Evolutionary conservation across 2,329 filamentous ascomycete genomes (phyloP).

Genomic region (Sclerotinia subarctica): DNA sequence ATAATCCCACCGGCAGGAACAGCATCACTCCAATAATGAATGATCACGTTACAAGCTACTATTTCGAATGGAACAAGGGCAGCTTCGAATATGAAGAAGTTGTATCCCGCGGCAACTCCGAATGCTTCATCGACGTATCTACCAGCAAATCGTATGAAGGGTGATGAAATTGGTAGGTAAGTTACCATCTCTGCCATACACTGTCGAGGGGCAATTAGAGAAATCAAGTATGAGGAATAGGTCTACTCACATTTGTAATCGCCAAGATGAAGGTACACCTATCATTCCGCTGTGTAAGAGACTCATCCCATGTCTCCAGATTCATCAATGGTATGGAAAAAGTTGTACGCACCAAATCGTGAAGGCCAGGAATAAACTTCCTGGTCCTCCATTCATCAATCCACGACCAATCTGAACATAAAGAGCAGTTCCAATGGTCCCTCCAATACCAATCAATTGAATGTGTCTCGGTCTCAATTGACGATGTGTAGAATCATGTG

Average conservation of each 20-base stretch:
- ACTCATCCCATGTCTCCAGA: not conserved
- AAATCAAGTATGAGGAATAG: slow-evolving; percentile 51
- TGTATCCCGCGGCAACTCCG: slow-evolving; percentile 70
- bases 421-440: slow-evolving; percentile 61
- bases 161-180: slow-evolving; percentile 71
- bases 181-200: slow-evolving; percentile 71
- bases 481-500: slow-evolving; percentile 38
- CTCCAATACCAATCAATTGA: slow-evolving; percentile 53
- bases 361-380: slow-evolving; percentile 56
- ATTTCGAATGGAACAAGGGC: slow-evolving; percentile 44
- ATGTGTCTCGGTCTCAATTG: slow-evolving; percentile 42
- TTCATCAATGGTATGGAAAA: not conserved
- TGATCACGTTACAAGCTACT: slow-evolving; percentile 43
- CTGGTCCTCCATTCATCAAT: slow-evolving; percentile 57
- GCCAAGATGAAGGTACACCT: slow-evolving; percentile 57
- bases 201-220: slow-evolving; percentile 45
- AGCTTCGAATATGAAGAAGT: slow-evolving; percentile 70
- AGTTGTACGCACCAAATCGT: slow-evolving; percentile 47
- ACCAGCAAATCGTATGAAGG: slow-evolving; percentile 74
- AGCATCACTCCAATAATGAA: slow-evolving; percentile 51
- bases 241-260: slow-evolving; percentile 46
- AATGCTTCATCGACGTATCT: slow-evolving; percentile 74
- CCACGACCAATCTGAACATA: slow-evolving; percentile 53
- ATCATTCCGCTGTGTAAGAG: slow-evolving; percentile 46
- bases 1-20: slow-evolving; percentile 45